A percentile compares a stretch with the other conserved stretches of the same genome.
Evolutionary conservation across 148 eudicot species (phyloP).

Genomic region (Drosera capensis): DNA sequence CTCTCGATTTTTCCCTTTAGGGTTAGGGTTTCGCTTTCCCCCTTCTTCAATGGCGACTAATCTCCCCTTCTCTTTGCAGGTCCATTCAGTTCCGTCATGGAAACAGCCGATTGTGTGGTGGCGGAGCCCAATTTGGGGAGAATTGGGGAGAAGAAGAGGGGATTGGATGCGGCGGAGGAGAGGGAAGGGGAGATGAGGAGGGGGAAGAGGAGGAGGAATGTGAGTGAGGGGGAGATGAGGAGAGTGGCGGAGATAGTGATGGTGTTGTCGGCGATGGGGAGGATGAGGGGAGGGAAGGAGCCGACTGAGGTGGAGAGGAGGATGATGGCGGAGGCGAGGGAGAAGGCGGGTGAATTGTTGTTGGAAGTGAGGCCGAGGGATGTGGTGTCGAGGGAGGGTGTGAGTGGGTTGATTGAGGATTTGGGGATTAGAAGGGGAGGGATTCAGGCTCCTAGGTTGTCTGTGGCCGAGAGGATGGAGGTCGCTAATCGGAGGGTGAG

Average conservation of each 20-base stretch:
- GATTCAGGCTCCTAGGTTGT: slow-evolving; percentile 42
- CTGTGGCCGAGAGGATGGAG: slow-evolving; percentile 50
- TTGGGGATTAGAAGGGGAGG: slow-evolving; percentile 60
- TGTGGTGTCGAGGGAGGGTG: slow-evolving; percentile 48
- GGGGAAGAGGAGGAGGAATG: slow-evolving; percentile 21
- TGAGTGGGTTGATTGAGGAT: slow-evolving; percentile 60
- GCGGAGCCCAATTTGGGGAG: slow-evolving; percentile 12
- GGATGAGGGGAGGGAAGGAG: slow-evolving; percentile 63
- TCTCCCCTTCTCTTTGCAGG: slow-evolving; percentile 24
- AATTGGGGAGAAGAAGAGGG: slow-evolving; percentile 16
- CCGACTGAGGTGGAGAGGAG: slow-evolving; percentile 53
- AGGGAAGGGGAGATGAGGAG: slow-evolving; percentile 8
- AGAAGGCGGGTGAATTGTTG: slow-evolving; percentile 41
- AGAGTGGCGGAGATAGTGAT: slow-evolving; percentile 74
- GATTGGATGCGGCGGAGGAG: slow-evolving; percentile 15
- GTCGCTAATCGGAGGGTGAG: slow-evolving; percentile 52
- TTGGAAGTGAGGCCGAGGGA: slow-evolving; percentile 63
- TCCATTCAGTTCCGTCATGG: slow-evolving; percentile 18
- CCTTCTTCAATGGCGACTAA: slow-evolving; percentile 14
- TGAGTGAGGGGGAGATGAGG: slow-evolving; percentile 22
- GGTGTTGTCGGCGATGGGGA: slow-evolving; percentile 74
- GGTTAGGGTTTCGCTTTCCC: slow-evolving; percentile 37
- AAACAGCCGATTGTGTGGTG: slow-evolving; percentile 2
- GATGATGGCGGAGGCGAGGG: slow-evolving; percentile 69
- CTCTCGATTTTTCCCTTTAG: no score